Percentiles rank a stretch among this genome's conserved stretches.
Evolutionary conservation across 257 asterid genomes (phyloP).

Genomic region (Rubia yunnanensis): DNA sequence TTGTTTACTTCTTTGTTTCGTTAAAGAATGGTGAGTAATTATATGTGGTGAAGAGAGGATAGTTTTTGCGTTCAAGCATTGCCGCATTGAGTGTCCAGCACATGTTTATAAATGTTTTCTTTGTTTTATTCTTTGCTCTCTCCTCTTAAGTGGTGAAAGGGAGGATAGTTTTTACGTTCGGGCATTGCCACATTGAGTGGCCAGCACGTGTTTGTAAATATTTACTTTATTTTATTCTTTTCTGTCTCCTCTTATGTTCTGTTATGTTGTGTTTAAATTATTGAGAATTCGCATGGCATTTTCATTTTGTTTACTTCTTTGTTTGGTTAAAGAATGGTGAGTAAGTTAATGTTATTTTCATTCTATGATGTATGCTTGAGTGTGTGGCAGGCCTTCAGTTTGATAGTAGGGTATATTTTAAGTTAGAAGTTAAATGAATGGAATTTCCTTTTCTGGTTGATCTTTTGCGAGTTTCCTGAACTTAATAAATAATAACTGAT

Average conservation of each 20-base stretch:
- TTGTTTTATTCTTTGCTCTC: neutral
- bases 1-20: neutral
- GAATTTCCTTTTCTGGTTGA: neutral
- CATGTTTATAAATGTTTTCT: neutral
- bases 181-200: neutral
- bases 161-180: neutral
- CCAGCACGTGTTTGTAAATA: neutral
- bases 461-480: slow-evolving; percentile 5
- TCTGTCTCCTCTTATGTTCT: neutral
- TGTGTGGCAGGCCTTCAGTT: neutral
- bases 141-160: neutral
- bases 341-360: neutral
- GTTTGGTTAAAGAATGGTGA: neutral
- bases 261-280: neutral
- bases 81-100: neutral
- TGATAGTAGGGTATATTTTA: neutral
- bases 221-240: neutral
- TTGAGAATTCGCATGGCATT: neutral
- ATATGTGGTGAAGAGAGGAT: neutral
- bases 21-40: neutral
- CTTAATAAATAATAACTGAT: neutral
- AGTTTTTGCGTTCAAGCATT: neutral
- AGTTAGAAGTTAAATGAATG: neutral
- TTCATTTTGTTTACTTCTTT: neutral
- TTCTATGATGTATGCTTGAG: neutral